phyloP scores from a whole-genome alignment of 805 yeast species.

The Helenozyma rhizophorensis region DNA sequence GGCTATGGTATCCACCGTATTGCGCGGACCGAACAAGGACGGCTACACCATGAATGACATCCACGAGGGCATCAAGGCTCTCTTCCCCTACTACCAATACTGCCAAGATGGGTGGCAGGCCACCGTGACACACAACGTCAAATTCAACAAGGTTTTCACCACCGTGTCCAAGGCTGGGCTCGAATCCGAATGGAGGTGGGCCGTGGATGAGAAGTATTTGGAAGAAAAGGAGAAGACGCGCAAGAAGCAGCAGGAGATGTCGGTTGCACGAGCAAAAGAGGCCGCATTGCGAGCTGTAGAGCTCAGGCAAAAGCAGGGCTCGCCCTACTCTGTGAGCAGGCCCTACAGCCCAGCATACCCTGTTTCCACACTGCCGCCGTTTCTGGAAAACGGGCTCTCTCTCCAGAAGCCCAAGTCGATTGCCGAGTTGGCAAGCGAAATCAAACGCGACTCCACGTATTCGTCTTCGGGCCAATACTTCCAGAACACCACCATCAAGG shows the following conservation, averaged over 20 bases:
- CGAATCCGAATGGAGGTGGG: constrained; percentile 96
- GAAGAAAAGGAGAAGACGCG: constrained; percentile 76
- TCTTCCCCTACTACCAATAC: constrained; percentile 87
- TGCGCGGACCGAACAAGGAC: constrained; percentile 60
- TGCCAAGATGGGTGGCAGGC: constrained; percentile 99
- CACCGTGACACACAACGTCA: constrained; percentile 84
- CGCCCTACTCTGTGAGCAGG: no score
- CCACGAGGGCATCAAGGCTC: constrained; percentile 77
- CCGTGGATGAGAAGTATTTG: constrained; percentile 78
- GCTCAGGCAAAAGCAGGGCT: constrained; percentile 41
- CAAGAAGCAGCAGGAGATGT: constrained; percentile 53
- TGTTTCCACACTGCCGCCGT: no score
- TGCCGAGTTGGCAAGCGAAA: constrained; percentile 41
- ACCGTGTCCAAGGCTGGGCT: constrained; percentile 54
- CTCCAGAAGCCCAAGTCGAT: constrained; percentile 33
- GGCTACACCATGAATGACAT: constrained; percentile 59
- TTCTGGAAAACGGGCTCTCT: no score
- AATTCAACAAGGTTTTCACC: constrained; percentile 78
- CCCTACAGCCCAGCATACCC: no score
- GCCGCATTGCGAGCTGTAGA: constrained; percentile 52
- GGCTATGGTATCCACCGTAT: constrained; percentile 72
- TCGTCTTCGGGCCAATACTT: constrained; percentile 31
- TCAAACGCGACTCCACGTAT: constrained; percentile 23
- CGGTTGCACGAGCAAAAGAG: constrained; percentile 55
- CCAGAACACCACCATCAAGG: constrained; percentile 32